Evolutionary conservation across 371 early-diverging fungal species (phyloP).

Genomic region (Mortierella sp.): DNA sequence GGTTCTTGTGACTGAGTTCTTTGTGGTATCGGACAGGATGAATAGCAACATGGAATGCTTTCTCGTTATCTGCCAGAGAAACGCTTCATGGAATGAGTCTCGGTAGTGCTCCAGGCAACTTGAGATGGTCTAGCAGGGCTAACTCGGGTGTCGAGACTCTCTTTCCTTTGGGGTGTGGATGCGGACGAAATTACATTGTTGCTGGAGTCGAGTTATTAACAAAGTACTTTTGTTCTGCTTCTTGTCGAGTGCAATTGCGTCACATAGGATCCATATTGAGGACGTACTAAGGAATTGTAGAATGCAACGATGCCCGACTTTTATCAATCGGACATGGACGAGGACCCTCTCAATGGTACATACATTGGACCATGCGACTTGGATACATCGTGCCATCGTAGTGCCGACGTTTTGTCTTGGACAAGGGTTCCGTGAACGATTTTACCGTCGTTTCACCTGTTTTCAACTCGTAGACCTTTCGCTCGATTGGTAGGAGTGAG

Average conservation of each 20-base stretch:
- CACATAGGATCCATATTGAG: not conserved
- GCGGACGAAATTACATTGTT: not conserved
- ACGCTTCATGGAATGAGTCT: not conserved
- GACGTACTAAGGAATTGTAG: not conserved
- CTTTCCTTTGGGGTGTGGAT: not conserved
- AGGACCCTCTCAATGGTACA: not conserved
- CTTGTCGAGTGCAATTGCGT: not conserved
- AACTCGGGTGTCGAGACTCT: not conserved
- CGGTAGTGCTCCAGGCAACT: not conserved
- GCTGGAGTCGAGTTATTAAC: not conserved
- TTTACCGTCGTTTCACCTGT: not conserved
- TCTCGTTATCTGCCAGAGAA: not conserved
- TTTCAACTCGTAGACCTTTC: not conserved
- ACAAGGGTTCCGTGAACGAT: not conserved
- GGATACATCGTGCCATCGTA: too few species aligned
- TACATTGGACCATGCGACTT: not conserved
- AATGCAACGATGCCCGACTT: too few species aligned
- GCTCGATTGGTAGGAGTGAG: not conserved
- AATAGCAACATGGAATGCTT: not conserved
- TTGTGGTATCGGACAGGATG: conserved; percentile 1
- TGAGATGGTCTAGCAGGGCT: not conserved
- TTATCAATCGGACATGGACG: not conserved
- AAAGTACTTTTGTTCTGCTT: not conserved
- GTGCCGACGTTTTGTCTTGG: too few species aligned
- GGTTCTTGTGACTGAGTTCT: not conserved